A percentile compares a stretch with the other conserved stretches of the same genome.
Conservation (phyloP, 768 basidiomycete species). For the Pisolithus orientalis region DNA sequence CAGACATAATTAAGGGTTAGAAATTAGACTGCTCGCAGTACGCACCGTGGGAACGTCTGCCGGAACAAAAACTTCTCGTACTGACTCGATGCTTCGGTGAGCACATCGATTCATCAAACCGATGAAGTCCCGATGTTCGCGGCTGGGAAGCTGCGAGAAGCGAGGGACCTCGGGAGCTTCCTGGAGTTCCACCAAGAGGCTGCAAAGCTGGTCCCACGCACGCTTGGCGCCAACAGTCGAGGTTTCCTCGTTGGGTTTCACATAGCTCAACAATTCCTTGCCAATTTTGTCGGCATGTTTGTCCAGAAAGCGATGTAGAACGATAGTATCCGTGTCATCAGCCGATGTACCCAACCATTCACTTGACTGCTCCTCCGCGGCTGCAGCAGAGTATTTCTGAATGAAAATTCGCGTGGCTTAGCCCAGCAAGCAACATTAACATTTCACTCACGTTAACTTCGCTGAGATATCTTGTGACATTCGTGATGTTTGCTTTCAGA, state of each 20-base stretch:
- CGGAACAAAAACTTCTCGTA: conserved; percentile 62
- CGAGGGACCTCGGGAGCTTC: conserved; percentile 61
- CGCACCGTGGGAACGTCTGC: conserved; percentile 42
- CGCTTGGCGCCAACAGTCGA: conserved; percentile 59
- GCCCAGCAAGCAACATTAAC: background rate
- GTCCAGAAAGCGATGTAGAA: conserved; percentile 79
- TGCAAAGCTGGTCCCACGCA: conserved; percentile 81
- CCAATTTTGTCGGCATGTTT: conserved; percentile 85
- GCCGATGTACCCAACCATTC: conserved; percentile 73
- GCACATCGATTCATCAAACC: conserved; percentile 62
- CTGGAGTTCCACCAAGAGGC: conserved; percentile 72
- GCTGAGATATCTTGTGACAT: conserved; percentile 70
- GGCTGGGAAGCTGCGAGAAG: conserved; percentile 41
- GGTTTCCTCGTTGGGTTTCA: conserved; percentile 52
- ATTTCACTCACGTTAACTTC: conserved; percentile 55
- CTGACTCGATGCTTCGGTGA: conserved; percentile 53
- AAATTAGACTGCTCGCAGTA: background rate
- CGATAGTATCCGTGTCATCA: conserved; percentile 79
- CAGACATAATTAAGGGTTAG: background rate
- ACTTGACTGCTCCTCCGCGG: conserved; percentile 56
- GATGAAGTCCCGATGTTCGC: conserved; percentile 57
- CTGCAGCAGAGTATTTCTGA: conserved; percentile 38
- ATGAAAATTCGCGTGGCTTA: background rate
- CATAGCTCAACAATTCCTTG: conserved; percentile 73
- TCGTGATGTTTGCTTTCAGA: conserved; percentile 60